A percentile compares a stretch with the other conserved stretches of the same genome.
phyloP scores from a whole-genome alignment of 1,139 yeast genomes.

The Debaryomyces subglobosus region DNA sequence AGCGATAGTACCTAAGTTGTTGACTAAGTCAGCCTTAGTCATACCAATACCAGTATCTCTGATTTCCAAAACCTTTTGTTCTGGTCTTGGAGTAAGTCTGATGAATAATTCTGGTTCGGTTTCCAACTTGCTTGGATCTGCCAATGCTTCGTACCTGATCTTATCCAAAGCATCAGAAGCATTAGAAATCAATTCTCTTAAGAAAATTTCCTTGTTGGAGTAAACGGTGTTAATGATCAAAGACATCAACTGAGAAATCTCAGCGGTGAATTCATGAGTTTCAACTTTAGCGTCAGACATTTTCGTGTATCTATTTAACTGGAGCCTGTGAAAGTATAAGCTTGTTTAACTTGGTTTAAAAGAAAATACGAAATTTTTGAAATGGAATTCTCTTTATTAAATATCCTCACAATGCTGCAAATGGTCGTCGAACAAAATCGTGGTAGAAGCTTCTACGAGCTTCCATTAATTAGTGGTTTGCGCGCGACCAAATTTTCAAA shows the following conservation, averaged over 20 bases:
- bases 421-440: slow-evolving; percentile 17
- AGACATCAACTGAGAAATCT: slow-evolving; percentile 99
- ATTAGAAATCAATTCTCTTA: slow-evolving; percentile 98
- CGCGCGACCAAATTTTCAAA: slow-evolving; percentile 1
- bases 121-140: slow-evolving; percentile 90
- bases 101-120: slow-evolving; percentile 95
- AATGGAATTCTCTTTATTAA: slow-evolving; percentile 6
- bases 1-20: slow-evolving; percentile 99
- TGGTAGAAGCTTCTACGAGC: slow-evolving; percentile 36
- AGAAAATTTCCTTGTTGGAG: slow-evolving; percentile 98
- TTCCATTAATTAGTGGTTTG: slow-evolving; percentile 26
- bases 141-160: slow-evolving; percentile 94
- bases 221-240: slow-evolving; percentile 99
- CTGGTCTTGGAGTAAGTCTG: slow-evolving; percentile 96
- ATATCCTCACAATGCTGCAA: slow-evolving; percentile 13
- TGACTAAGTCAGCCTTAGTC: slow-evolving; percentile 98
- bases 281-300: slow-evolving; percentile 70
- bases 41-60: slow-evolving; percentile 99
- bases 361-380: neutral
- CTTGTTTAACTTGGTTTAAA: slow-evolving; percentile 7
- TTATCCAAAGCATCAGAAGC: slow-evolving; percentile 88
- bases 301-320: slow-evolving; percentile 9
- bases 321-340: slow-evolving; percentile 7
- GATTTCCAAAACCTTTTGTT: slow-evolving; percentile 89
- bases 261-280: slow-evolving; percentile 98